Base-by-base conservation (phyloP, 2,329 filamentous ascomycete genomes). In the Penicillium olsonii region DNA sequence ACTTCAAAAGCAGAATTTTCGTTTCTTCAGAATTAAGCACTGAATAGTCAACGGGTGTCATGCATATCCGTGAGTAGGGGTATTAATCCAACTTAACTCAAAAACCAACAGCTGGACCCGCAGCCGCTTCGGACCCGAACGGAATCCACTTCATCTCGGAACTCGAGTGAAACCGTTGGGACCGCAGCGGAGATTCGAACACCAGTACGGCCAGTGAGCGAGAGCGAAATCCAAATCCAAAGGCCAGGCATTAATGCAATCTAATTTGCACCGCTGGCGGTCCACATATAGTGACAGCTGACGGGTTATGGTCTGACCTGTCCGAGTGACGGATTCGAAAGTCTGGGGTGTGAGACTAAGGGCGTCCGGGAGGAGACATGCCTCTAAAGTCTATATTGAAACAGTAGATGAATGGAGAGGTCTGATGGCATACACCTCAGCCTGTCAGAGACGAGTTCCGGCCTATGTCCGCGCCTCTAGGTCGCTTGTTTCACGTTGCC, bases 151-250 rank as follows among this genome's bases (percentile, higher is more conserved):
- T 43, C n/a, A 10, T 40, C 27, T 6, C 42, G 46, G 46, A 50
- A 37, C 35, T 7, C n/a, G 49, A 27, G 24, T 41, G 40, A 48
- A 29, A 41, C 55, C 52, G 54, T 57, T 54, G 41, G 50, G 46
- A 48, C 54, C 54, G 48, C 50, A 48, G 52, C 50, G 56, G 55
- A 57, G 56, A 37, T 17, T 17, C 11, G 27, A 26, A 26, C 27
- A 15, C 33, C 34, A 15, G 12, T 14, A 14, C 26, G 19, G 22
- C 48, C 44, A 48, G 34, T 48, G 27, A 45, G 3, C 11, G 11
- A 19, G 15, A 42, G 6, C 9, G 14, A 39, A 9, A 41, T 48
- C 6, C 19, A 26, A 45, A 38, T 20, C 3, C 37, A 20, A 33
- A 39, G 27, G 31, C 33, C 33, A 15, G 33, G 22, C 14, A 22